Evolutionary conservation across 768 basidiomycete genomes (phyloP).

Genomic region (Ephemerocybe angulata): DNA sequence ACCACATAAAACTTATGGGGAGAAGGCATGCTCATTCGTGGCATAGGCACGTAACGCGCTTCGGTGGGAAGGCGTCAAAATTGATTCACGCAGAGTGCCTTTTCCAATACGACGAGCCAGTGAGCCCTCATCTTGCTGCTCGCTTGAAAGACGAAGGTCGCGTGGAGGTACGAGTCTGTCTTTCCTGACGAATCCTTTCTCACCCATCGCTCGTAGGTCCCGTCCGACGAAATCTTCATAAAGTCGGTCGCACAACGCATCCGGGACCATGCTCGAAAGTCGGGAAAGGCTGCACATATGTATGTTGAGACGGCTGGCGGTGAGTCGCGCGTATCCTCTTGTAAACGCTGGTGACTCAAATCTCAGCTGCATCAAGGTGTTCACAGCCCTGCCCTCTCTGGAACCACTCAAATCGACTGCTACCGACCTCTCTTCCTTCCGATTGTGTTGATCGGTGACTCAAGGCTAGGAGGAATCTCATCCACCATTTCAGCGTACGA

Average conservation of each 20-base stretch:
- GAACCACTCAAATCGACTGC: conserved; percentile 78
- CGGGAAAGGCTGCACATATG: conserved; percentile 46
- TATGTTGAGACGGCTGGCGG: conserved; percentile 97
- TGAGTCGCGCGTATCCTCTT: conserved; percentile 32
- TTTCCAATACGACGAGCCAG: conserved; percentile 81
- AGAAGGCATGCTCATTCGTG: not conserved
- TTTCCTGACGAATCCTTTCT: not conserved
- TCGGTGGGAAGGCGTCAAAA: conserved; percentile 37
- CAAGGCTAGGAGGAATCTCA: conserved; percentile 90
- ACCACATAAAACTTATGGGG: conserved; percentile 15
- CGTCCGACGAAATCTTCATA: conserved; percentile 66
- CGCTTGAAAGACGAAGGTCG: conserved; percentile 37
- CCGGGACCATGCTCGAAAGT: conserved; percentile 42
- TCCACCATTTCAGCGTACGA: conserved; percentile 90
- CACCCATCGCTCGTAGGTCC: conserved; percentile 32
- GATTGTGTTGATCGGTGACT: conserved; percentile 82
- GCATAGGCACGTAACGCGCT: conserved; percentile 62
- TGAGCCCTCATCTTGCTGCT: conserved; percentile 91
- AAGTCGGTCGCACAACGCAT: conserved; percentile 62
- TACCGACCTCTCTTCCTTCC: conserved; percentile 88
- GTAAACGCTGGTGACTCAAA: conserved; percentile 7
- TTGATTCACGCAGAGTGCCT: conserved; percentile 65
- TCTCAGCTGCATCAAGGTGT: conserved; percentile 53
- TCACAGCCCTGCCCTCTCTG: conserved; percentile 83
- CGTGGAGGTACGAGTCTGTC: conserved; percentile 26